These are phyloP conservation scores for Apiotrichum porosum DNA, from an alignment of 1,284 basidiomycete species.

Conservation along the genomic window DNA sequence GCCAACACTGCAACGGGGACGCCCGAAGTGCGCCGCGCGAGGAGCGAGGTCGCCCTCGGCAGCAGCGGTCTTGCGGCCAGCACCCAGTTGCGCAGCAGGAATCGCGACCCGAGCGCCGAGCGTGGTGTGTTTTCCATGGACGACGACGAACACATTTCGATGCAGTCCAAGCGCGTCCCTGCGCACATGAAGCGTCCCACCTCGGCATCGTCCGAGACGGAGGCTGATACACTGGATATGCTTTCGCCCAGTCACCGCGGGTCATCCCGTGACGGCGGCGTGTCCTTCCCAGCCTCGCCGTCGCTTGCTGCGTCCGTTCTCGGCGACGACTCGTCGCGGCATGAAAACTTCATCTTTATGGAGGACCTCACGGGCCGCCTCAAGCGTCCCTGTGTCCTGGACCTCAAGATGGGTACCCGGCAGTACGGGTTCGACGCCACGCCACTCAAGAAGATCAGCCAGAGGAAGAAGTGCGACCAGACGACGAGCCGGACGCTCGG, in stretches of 20 bases:
- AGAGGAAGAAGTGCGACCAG: constrained; percentile 95
- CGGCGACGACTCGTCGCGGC: constrained; percentile 59
- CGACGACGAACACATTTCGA: constrained; percentile 28
- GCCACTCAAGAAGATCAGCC: constrained; percentile 88
- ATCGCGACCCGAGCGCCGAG: constrained; percentile 34
- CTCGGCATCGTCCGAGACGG: background rate
- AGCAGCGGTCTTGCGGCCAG: no score
- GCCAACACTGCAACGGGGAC: no score
- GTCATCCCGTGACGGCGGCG: background rate
- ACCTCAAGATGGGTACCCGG: constrained; percentile 98
- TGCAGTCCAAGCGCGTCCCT: constrained; percentile 2
- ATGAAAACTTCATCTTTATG: constrained; percentile 98
- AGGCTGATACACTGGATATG: no score
- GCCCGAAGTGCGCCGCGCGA: constrained; percentile 1
- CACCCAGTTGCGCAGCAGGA: background rate
- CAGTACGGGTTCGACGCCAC: constrained; percentile 98
- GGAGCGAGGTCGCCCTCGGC: background rate
- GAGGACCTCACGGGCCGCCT: constrained; percentile 95
- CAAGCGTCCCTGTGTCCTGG: constrained; percentile 90
- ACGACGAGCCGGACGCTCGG: constrained; percentile 89
- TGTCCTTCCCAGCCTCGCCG: constrained; percentile 32
- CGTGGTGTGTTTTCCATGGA: constrained; percentile 51
- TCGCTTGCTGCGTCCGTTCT: constrained; percentile 14
- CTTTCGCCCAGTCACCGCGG: background rate
- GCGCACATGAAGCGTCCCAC: background rate